Evolutionary conservation across 2,329 filamentous ascomycete species (phyloP).

Genomic region (Huntiella bhutanensis): DNA sequence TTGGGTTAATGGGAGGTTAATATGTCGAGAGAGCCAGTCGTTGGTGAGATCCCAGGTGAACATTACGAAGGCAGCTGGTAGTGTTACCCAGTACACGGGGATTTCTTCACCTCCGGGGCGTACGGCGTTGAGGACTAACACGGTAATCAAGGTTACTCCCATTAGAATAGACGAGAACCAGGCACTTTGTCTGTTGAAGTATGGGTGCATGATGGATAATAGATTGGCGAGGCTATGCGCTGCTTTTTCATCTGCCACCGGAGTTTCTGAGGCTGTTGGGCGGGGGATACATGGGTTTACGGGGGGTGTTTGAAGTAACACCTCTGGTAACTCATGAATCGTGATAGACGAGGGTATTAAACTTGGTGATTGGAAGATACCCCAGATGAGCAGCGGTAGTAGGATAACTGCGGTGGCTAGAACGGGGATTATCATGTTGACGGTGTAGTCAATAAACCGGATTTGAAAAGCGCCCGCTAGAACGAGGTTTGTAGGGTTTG

Average conservation of each 20-base stretch:
- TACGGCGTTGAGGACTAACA: slow-evolving; percentile 46
- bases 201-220: slow-evolving; percentile 60
- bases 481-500: slow-evolving; percentile 60
- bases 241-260: slow-evolving; percentile 26
- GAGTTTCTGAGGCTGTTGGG: slow-evolving; percentile 26
- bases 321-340: slow-evolving; percentile 47
- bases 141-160: slow-evolving; percentile 44
- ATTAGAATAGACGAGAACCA: slow-evolving; percentile 46
- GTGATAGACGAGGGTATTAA: slow-evolving; percentile 47
- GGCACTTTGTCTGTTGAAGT: slow-evolving; percentile 47
- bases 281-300: slow-evolving; percentile 54
- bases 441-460: slow-evolving; percentile 54
- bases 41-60: slow-evolving; percentile 46
- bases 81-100: slow-evolving; percentile 48
- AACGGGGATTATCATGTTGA: slow-evolving; percentile 60
- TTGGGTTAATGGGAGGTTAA: slow-evolving; percentile 43
- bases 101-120: slow-evolving; percentile 28
- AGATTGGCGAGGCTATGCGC: slow-evolving; percentile 38
- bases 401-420: slow-evolving; percentile 47
- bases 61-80: slow-evolving; percentile 50
- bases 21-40: slow-evolving; percentile 43
- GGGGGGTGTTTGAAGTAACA: slow-evolving; percentile 33
- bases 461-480: slow-evolving; percentile 54
- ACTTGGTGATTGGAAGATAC: slow-evolving; percentile 44
- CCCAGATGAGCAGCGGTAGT: slow-evolving; percentile 51